Evolutionary conservation across 1,139 yeast genomes (phyloP).

Genomic region (Kazachstania sp.): DNA sequence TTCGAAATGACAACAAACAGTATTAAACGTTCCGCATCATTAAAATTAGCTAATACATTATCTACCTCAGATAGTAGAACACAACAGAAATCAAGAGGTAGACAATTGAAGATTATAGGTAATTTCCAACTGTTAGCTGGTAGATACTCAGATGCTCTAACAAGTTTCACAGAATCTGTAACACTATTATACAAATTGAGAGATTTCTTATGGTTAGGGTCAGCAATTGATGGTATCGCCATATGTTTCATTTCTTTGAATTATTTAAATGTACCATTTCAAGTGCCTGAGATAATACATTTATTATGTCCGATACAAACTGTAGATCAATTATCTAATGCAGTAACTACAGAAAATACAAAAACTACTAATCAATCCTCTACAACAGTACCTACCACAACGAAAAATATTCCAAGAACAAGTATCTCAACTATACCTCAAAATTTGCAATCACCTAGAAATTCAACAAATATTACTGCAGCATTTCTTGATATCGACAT

Average conservation of each 20-base stretch:
- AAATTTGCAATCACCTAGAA: constrained; percentile 35
- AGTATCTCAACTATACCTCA: constrained; percentile 20
- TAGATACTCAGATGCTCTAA: constrained; percentile 58
- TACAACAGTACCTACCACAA: not conserved
- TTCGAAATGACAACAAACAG: constrained; percentile 20
- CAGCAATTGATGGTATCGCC: constrained; percentile 73
- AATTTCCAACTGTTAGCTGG: constrained; percentile 77
- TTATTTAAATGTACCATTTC: constrained; percentile 50
- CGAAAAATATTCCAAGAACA: constrained; percentile 14
- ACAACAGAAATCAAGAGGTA: constrained; percentile 52
- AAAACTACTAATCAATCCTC: constrained; percentile 5
- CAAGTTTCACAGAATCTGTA: constrained; percentile 66
- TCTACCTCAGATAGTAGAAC: constrained; percentile 41
- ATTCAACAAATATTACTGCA: constrained; percentile 28
- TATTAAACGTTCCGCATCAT: constrained; percentile 23
- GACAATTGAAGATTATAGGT: constrained; percentile 69
- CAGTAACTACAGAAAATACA: constrained; percentile 7
- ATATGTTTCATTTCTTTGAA: constrained; percentile 56
- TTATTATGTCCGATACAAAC: constrained; percentile 25
- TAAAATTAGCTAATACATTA: constrained; percentile 28
- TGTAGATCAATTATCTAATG: constrained; percentile 12
- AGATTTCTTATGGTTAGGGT: constrained; percentile 83
- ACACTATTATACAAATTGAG: constrained; percentile 49
- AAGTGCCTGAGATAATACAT: constrained; percentile 45
- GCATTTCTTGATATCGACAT: constrained; percentile 16